Evolutionary conservation across 108 stramenopile genomes (phyloP).

Genomic region (Aurantiochytrium sp.): DNA sequence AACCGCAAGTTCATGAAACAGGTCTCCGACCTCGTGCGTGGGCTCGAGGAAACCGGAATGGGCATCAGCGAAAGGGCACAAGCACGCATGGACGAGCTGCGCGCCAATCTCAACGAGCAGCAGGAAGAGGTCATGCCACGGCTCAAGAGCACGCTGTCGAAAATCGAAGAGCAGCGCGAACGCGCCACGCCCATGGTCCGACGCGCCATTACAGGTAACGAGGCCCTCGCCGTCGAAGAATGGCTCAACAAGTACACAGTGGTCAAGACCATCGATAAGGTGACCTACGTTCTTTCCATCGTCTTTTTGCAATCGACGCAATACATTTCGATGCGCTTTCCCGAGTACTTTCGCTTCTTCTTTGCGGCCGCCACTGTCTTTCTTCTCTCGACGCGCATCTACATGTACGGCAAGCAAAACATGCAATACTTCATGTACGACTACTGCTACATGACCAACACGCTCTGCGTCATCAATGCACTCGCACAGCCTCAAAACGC

Average conservation of each 20-base stretch:
- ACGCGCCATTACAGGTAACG: background rate
- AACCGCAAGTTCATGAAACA: background rate
- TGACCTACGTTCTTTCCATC: background rate
- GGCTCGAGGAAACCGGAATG: background rate
- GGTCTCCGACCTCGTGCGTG: background rate
- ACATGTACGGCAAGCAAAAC: conserved; percentile 32
- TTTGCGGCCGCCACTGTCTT: background rate
- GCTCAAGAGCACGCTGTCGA: background rate
- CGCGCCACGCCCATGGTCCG: background rate
- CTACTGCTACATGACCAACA: conserved; percentile 40
- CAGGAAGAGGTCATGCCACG: background rate
- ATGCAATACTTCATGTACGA: conserved; percentile 51
- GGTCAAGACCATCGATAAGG: conserved; percentile 12
- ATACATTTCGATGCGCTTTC: background rate
- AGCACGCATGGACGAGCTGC: background rate
- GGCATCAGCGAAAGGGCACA: background rate
- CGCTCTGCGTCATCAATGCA: background rate
- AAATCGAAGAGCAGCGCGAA: background rate
- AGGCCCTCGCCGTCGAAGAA: background rate
- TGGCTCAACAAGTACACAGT: conserved; percentile 19
- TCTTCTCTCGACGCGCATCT: conserved; percentile 37
- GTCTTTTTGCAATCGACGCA: background rate
- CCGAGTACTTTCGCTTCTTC: conserved; percentile 14
- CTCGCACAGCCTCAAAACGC: background rate
- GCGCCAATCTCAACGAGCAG: background rate